phyloP scores from a whole-genome alignment of 305 asterid genomes.

The Solanum aculeatissimum region DNA sequence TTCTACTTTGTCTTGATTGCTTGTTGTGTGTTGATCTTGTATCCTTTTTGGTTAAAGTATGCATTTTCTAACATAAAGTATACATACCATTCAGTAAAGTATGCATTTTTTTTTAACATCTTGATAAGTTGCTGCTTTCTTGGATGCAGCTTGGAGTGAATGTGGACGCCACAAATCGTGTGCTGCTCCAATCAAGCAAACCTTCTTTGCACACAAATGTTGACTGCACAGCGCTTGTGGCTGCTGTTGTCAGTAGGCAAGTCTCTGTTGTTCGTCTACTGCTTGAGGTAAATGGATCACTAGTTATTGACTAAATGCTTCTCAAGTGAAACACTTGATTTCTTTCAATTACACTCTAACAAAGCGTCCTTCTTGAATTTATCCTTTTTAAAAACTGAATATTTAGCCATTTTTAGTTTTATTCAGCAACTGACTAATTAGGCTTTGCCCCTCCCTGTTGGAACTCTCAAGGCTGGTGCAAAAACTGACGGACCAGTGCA shows the following conservation, averaged over 20 bases:
- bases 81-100: neutral
- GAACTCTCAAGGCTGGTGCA: conserved; percentile 37
- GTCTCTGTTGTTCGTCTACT: conserved; percentile 49
- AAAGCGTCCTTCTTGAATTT: neutral
- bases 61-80: neutral
- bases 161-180: conserved; percentile 46
- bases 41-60: neutral
- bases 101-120: neutral
- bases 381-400: neutral
- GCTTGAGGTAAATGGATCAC: conserved; percentile 36
- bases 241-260: conserved; percentile 71
- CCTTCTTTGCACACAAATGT: conserved; percentile 66
- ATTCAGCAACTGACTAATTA: neutral
- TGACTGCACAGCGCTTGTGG: conserved; percentile 66
- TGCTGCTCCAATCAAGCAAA: conserved; percentile 61
- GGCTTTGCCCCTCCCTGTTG: neutral
- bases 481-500: conserved; percentile 43
- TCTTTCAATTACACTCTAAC: neutral
- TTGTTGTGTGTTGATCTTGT: neutral
- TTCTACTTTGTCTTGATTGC: neutral
- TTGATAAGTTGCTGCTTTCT: neutral
- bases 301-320: neutral
- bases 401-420: neutral
- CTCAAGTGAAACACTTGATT: neutral
- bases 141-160: conserved; percentile 67